Evolutionary conservation across 345 rosid genomes (phyloP), one percentile per base, ranked within the genome.

Genomic region (Gossypium raimondii): DNA sequence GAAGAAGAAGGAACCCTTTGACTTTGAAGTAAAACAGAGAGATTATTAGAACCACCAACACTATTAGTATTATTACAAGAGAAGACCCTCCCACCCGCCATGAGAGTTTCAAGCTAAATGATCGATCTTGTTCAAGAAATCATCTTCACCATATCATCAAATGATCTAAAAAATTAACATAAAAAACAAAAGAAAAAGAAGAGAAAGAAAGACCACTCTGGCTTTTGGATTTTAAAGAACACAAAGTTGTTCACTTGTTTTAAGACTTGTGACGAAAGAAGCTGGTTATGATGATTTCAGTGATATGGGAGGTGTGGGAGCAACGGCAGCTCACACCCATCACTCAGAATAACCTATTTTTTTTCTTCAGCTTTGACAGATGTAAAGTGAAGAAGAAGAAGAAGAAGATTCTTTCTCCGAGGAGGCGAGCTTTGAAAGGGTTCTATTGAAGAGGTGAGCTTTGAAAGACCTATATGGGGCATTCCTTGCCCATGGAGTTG

Each of bases 231-330:
- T 25, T 20, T 6, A 1, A 43, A 10, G 34, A 57, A 22, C 22
- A 57, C 62, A 41, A 16, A n/a, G 50, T 17, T 69, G 50, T 72
- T 9, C 9, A 18, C 34, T 58, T 73, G 62, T 57, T 29, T 45
- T 81, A 87, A 43, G 78, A 41, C 83, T 90, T 88, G 57, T 88
- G 95, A 79, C 95, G 95, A 67, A 90, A 88, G 82, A 90, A 90
- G 82, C 95, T 90, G 79, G 95, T 90, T 82, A 86, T 87, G 85
- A 88, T 87, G 81, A 90, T 86, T 67, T 87, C 89, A 29, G 95
- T 88, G 82, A 90, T 88, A 81, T 87, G 88, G 77, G 90, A 90
- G 18, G 89, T 87, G 82, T 83, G 87, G 73, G 92, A 88, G 74
- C 94, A 84, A 56, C 89, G 83, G 81, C 83, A 51, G 84, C 82